Evolutionary conservation across 2,329 filamentous ascomycete species (phyloP), one percentile per base, ranked within the genome.

Genomic region (Fusarium abutilonis): DNA sequence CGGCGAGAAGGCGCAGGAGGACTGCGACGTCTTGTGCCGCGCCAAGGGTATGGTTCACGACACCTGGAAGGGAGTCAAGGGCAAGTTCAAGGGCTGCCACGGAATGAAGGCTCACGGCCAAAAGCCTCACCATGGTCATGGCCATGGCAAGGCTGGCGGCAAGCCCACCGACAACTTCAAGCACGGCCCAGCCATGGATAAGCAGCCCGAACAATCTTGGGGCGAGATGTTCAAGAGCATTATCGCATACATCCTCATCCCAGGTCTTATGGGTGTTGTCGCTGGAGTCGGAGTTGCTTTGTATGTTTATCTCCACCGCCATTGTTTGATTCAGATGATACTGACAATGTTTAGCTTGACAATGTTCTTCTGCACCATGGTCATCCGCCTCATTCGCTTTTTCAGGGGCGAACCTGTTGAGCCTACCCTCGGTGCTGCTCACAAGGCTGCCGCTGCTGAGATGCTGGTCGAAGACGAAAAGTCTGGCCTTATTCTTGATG

Each of bases 261-360:
- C 90, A 2, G 80, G 91, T 49, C 76, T 89, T 48, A 82, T 91
- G 63, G 90, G 90, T 56, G 82, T 92, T 63, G 81, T 86, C 21
- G 87, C 88, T 40, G 90, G 89, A 70, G 82, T 91, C 51, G 81
- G 82, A 28, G 86, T 89, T 62, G 89, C 88, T 74, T 73, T 90
- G 82, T 84, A 79, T 72, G 82, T 79, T 32, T 40, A 23, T 26
- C 36, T 19, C 9, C n/a, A 13, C 19, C 28, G 5, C 23, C 14
- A 13, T 29, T 29, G 23, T 31, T 1, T 9, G 13, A 34, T 15
- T 15, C 23, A 14, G 7, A 43, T 52, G 7, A 44, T 52, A 32
- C 76, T 78, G 67, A 79, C 64, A 15, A 40, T 23, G 13, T 15
- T 40, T 51, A 84, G 82, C 36, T 72, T 91, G 42, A 88, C 87